A percentile compares a stretch with the other conserved stretches of the same genome.
These are phyloP conservation scores for Solanum virginianum DNA, from an alignment of 257 asterid genomes.

Conservation along the genomic window DNA sequence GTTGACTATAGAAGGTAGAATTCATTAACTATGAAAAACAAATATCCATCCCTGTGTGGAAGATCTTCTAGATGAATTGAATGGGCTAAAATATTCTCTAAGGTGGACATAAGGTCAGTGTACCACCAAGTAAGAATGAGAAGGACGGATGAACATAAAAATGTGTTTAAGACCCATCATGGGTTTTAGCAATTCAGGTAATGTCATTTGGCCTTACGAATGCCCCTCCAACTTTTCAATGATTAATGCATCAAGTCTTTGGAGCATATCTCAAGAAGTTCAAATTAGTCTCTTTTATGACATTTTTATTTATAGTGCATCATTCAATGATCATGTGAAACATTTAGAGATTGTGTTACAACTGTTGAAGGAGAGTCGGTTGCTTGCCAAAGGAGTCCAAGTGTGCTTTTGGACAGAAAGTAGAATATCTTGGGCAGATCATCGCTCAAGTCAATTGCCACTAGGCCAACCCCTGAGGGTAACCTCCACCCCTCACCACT, in stretches of 20 bases:
- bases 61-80: not conserved
- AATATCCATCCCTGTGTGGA: not conserved
- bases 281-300: not conserved
- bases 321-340: not conserved
- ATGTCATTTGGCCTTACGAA: not conserved
- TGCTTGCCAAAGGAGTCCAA: not conserved
- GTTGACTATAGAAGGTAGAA: not conserved
- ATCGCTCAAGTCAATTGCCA: not conserved
- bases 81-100: not conserved
- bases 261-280: not conserved
- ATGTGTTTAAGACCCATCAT: not conserved
- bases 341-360: not conserved
- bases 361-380: not conserved
- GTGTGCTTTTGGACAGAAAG: not conserved
- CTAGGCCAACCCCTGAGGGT: too few relatives aligned
- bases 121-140: not conserved
- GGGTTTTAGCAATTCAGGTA: not conserved
- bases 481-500: not conserved
- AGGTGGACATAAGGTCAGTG: not conserved
- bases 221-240: not conserved
- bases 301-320: not conserved
- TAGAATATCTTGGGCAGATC: not conserved
- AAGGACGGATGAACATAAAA: not conserved
- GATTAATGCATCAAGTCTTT: not conserved
- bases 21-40: not conserved